phyloP scores from a whole-genome alignment of 768 basidiomycete species.

The Rhodotorula diobovata region DNA sequence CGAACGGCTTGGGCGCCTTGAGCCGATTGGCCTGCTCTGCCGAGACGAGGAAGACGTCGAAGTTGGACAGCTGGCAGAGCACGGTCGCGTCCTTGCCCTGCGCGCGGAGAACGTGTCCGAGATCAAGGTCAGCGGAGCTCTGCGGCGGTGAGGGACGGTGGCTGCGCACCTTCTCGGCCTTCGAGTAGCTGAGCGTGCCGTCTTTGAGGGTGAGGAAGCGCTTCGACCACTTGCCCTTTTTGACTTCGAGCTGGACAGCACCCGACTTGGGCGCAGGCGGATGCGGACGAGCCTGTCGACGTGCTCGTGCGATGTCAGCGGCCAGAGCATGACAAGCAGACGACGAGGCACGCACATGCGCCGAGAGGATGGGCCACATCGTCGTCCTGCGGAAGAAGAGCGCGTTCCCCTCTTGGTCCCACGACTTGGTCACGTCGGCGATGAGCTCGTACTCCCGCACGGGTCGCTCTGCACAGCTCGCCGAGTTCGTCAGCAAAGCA shows the following conservation, averaged over 20 bases:
- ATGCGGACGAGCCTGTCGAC: constrained; percentile 4
- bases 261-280: constrained; percentile 51
- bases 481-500: neutral
- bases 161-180: constrained; percentile 71
- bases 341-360: neutral
- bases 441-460: constrained; percentile 82
- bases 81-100: constrained; percentile 79
- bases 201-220: constrained; percentile 82
- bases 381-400: constrained; percentile 74
- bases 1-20: constrained; percentile 76
- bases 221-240: constrained; percentile 93
- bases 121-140: constrained; percentile 2
- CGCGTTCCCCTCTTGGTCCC: constrained; percentile 76
- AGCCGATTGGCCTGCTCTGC: constrained; percentile 52
- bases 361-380: constrained; percentile 49
- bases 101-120: neutral
- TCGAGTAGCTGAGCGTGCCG: constrained; percentile 78
- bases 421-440: constrained; percentile 71
- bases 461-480: constrained; percentile 62
- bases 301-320: constrained; percentile 47
- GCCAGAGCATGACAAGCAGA: neutral
- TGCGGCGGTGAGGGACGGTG: neutral
- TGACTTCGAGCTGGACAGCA: constrained; percentile 82
- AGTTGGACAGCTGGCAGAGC: constrained; percentile 79
- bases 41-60: constrained; percentile 78